phyloP scores from a whole-genome alignment of 2,329 filamentous ascomycete genomes.

The Rhytidhysteron rufulum region DNA sequence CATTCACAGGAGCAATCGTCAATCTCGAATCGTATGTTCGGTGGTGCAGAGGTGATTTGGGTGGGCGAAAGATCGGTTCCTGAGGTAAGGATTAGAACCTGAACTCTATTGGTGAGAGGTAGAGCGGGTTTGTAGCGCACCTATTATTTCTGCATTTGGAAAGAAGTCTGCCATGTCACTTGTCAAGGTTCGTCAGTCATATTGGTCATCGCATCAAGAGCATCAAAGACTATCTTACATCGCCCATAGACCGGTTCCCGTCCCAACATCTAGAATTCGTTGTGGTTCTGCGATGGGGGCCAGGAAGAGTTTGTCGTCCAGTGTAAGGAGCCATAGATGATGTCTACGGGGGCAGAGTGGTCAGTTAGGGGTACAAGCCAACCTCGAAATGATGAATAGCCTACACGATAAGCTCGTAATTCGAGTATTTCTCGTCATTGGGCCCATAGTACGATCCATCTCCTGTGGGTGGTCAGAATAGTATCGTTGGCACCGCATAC shows the following conservation, averaged over 20 bases:
- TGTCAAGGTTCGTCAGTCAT: conserved; percentile 1
- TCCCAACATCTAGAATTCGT: conserved; percentile 31
- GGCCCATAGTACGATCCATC: conserved; percentile 33
- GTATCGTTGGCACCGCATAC: background rate
- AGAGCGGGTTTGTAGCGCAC: conserved; percentile 4
- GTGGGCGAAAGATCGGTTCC: conserved; percentile 35
- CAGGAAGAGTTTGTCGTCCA: conserved; percentile 33
- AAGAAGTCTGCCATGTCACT: conserved; percentile 36
- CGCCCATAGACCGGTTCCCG: conserved; percentile 34
- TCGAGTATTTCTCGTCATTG: conserved; percentile 28
- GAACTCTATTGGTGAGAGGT: no score
- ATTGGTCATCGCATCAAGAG: background rate
- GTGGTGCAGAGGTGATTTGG: conserved; percentile 30
- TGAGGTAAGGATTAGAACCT: conserved; percentile 1
- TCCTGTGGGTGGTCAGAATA: conserved; percentile 8
- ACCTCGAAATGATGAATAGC: background rate
- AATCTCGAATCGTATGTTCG: conserved; percentile 44
- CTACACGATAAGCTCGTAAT: conserved; percentile 25
- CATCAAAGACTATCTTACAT: conserved; percentile 13
- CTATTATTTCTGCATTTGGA: conserved; percentile 31
- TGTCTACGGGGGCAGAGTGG: conserved; percentile 12
- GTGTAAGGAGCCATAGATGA: conserved; percentile 31
- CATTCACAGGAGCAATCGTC: conserved; percentile 41
- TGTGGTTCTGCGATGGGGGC: conserved; percentile 25
- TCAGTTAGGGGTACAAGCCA: background rate